phyloP scores from a whole-genome alignment of 495 filamentous ascomycete species.

The Coniosporium apollinis region DNA sequence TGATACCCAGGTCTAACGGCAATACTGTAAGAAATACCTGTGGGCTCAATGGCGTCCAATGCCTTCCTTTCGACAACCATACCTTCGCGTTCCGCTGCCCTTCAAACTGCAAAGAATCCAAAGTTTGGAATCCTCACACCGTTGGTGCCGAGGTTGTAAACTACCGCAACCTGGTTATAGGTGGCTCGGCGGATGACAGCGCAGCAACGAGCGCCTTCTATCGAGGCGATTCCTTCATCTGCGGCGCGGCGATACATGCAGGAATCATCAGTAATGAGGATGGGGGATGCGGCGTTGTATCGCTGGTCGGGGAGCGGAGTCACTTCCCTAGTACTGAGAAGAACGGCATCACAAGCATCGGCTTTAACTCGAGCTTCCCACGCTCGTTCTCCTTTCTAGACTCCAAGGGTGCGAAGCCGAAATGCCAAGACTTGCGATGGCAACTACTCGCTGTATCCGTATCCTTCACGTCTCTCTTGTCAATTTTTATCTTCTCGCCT shows the following conservation, averaged over 20 bases:
- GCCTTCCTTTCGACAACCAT: constrained; percentile 59
- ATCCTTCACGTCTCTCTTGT: constrained; percentile 45
- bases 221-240: constrained; percentile 71
- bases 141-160: constrained; percentile 57
- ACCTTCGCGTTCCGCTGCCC: constrained; percentile 66
- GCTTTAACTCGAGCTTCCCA: constrained; percentile 64
- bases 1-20: constrained; percentile 17
- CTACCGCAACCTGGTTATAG: constrained; percentile 57
- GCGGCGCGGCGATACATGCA: constrained; percentile 63
- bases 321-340: constrained; percentile 40
- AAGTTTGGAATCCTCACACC: constrained; percentile 51
- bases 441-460: constrained; percentile 55
- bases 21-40: too few species aligned
- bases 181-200: constrained; percentile 33
- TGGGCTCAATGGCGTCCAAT: constrained; percentile 62
- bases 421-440: constrained; percentile 52
- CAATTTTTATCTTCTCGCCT: constrained; percentile 51
- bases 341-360: constrained; percentile 49
- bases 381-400: constrained; percentile 58
- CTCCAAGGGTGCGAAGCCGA: constrained; percentile 32
- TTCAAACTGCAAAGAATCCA: constrained; percentile 49
- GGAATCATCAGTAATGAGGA: constrained; percentile 48
- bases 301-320: constrained; percentile 47
- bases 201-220: too few species aligned
- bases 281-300: constrained; percentile 63